Base-by-base conservation (phyloP, 2,329 filamentous ascomycete species). In the Claviceps paspali region DNA sequence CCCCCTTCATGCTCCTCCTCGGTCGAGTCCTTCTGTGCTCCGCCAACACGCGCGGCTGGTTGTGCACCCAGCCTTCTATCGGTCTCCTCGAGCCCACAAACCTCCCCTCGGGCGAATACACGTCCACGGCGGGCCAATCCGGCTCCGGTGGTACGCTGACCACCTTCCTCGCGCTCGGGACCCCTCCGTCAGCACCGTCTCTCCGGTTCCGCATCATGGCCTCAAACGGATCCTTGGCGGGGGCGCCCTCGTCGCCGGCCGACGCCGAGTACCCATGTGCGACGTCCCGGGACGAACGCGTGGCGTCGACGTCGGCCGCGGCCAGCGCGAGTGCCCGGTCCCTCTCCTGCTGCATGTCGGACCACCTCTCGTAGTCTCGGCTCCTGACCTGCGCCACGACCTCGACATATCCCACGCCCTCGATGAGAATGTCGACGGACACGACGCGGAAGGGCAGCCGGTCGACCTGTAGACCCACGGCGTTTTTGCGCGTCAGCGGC, bases 361-460 rank as follows among this genome's bases (percentile, higher is more conserved):
- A 29, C 29, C 40, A 43, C n/a, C 31, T 38, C 26, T 55, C 43
- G 18, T 52, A 32, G 40, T 68, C 62, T 50, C 59, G 70, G 12
- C 67, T 72, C 35, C 88, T 74, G 8, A 92, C 74, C 59, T 98
- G 88, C 3, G 79, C 79, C 1, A 77, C 78, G 29, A 98, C 57
- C 58, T 98, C 91, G 2, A 98, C 70, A 82, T 92, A 98, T 6
- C 91, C 91, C 19, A 86, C 79, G 2, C 91, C 86, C 55, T 96
- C 88, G 35, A 98, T 76, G 11, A 98, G 63, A 18, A 98, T 76
- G 52, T 98, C 92, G 0, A 79, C 71, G 7, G 80, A 76, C 42
- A 91, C 68, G 2, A 96, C 76, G 11, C 73, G 71, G 57, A 87
- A 98, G 0, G 86, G 84, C 4, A 96, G 63, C 12, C 67, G 62